Percentiles rank a stretch among this genome's conserved stretches.
phyloP scores from a whole-genome alignment of 1,284 basidiomycete genomes.

The Tausonia pullulans region DNA sequence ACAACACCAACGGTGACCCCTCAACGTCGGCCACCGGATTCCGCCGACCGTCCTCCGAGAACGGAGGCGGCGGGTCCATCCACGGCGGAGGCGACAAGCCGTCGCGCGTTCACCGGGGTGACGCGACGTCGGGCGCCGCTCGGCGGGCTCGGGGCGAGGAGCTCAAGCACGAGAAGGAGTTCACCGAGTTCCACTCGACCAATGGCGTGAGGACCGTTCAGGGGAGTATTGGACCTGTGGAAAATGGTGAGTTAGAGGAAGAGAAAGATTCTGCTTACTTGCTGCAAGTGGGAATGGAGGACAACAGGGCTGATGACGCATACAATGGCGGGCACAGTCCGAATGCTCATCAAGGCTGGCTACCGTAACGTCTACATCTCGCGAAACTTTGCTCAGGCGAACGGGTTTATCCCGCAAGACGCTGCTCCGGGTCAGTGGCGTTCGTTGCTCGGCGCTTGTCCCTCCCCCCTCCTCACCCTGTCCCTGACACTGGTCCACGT shows the following conservation, averaged over 20 bases:
- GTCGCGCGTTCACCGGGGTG: too few species aligned
- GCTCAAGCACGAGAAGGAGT: constrained; percentile 54
- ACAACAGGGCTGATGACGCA: background rate
- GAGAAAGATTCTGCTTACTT: too few species aligned
- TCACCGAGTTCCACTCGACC: constrained; percentile 73
- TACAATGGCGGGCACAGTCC: background rate
- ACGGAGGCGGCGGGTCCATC: too few species aligned
- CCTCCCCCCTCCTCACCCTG: background rate
- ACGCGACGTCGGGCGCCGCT: too few species aligned
- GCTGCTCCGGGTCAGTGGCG: background rate
- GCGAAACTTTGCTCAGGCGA: constrained; percentile 76
- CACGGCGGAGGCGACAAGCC: too few species aligned
- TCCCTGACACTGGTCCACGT: constrained; percentile 1
- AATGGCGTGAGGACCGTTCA: constrained; percentile 89
- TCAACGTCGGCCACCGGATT: too few species aligned
- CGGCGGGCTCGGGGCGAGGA: too few species aligned
- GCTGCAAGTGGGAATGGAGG: background rate
- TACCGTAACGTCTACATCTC: constrained; percentile 93
- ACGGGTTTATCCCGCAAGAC: constrained; percentile 66
- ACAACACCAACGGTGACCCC: background rate
- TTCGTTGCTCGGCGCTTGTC: too few species aligned
- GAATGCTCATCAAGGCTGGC: constrained; percentile 41
- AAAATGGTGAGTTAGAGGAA: constrained; percentile 51
- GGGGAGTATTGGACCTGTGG: constrained; percentile 80
- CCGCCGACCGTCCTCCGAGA: too few species aligned